Evolutionary conservation across 1,139 yeast species (phyloP), one percentile per base, ranked within the genome.

Genomic region (Taiozyma sp.): DNA sequence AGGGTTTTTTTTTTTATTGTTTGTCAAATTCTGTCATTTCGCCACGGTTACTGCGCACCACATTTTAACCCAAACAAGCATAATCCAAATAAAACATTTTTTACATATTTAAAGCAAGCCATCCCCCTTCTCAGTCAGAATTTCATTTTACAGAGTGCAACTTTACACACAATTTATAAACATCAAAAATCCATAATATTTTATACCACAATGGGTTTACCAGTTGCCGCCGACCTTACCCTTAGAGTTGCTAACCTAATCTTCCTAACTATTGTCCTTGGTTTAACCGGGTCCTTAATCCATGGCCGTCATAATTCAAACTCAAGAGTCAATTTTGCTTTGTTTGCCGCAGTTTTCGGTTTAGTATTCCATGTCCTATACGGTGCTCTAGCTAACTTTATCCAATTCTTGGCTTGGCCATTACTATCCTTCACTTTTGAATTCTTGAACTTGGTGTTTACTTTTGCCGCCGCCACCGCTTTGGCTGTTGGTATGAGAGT

Each of bases 391-490:
- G 96, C 97, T 48, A 84, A 81, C 75, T 83, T 91, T 62, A 67
- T 88, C 62, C 83, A 83, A 54, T 81, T 85, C 59, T 76, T 91
- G 57, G 96, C 96, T 47, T 88, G 95, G 85, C 98, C 98, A 61
- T 71, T 88, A 52, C 69, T 90, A 59, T 72, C 88, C 68, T 81
- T 85, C 52, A 63, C 75, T 51, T 73, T 88, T 66, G 99, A 93
- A 77, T 84, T 89, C 72, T 76, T 93, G 71, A 89, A 90, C 80
- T 74, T 84, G 66, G 87, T 91, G 60, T 91, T 93, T 81, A 84
- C 96, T 54, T 88, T 93, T 72, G 83, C 98, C 51, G 98, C 88
- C 60, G 98, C 93, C 60, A 82, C 96, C 52, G 96, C 97, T 49
- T 75, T 93, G 68, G 98, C 97, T 52, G 95, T 90, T 57, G 95